Percentiles rank a stretch among this genome's conserved stretches.
phyloP scores from a whole-genome alignment of 225 moss, liverwort and hornwort genomes.

The Pleurozium schreberi region DNA sequence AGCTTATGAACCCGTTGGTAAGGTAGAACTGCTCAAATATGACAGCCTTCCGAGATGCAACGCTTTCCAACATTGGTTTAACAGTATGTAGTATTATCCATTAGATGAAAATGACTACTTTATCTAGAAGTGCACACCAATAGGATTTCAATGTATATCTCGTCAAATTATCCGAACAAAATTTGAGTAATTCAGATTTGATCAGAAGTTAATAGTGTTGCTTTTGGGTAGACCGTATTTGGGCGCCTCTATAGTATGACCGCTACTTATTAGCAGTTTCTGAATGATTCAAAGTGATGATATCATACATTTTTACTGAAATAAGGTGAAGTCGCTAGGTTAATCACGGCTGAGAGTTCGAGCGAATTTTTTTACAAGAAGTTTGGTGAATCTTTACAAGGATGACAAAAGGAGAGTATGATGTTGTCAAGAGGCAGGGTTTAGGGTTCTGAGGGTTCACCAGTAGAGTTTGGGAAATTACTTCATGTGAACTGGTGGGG shows the following conservation, averaged over 20 bases:
- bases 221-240: background rate
- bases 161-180: no score
- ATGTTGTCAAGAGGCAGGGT: background rate
- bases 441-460: conserved; percentile 1
- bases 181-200: background rate
- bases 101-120: background rate
- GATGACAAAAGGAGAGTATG: background rate
- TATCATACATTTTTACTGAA: background rate
- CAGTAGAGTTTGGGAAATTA: background rate
- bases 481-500: background rate
- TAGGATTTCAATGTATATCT: background rate
- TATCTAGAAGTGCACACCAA: background rate
- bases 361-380: background rate
- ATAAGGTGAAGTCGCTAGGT: background rate
- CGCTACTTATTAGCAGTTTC: background rate
- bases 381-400: background rate
- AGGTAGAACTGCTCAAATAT: background rate
- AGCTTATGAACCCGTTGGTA: background rate
- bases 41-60: no score
- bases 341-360: background rate
- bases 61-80: background rate
- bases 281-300: background rate
- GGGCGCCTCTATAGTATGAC: background rate
- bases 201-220: background rate
- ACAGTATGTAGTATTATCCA: background rate